A percentile compares a stretch with the other conserved stretches of the same genome.
phyloP scores from a whole-genome alignment of 23 red algal species.

The Gracilaria gracilis region DNA sequence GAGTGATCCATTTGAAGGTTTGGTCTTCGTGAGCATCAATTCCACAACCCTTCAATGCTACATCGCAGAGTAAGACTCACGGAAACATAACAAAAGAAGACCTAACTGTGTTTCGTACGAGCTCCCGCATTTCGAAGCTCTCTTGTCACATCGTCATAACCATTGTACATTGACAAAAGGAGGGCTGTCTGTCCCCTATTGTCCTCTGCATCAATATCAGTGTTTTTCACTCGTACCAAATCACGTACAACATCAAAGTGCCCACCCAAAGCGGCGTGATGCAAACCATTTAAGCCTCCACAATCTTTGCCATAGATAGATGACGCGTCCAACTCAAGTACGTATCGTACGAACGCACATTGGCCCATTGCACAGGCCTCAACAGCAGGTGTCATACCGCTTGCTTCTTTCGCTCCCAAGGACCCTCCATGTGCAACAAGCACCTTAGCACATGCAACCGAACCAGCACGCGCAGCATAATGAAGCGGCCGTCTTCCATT shows the following conservation, averaged over 20 bases:
- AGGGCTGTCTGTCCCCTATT: slow-evolving; percentile 20
- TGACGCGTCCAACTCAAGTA: background rate
- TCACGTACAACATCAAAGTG: slow-evolving; percentile 7
- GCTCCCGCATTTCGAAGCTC: background rate
- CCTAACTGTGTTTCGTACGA: background rate
- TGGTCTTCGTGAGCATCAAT: too few species aligned
- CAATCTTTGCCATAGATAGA: slow-evolving; percentile 26
- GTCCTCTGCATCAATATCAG: slow-evolving; percentile 24
- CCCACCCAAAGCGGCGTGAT: slow-evolving; percentile 43
- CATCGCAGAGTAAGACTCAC: too few species aligned
- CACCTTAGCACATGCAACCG: slow-evolving; percentile 2
- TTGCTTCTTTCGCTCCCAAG: background rate
- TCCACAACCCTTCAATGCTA: too few species aligned
- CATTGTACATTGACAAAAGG: slow-evolving; percentile 5
- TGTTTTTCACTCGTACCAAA: background rate
- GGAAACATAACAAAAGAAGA: background rate
- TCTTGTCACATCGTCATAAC: background rate
- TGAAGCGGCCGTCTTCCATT: slow-evolving; percentile 33
- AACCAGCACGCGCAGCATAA: slow-evolving; percentile 39
- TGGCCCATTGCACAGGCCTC: slow-evolving; percentile 30
- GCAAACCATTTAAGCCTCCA: slow-evolving; percentile 48
- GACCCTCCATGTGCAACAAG: slow-evolving; percentile 5
- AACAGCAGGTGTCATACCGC: slow-evolving; percentile 24
- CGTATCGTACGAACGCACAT: background rate
- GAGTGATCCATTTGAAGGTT: too few species aligned